Base-by-base conservation (phyloP, 129 eudicot genomes). In the Silybum marianum region DNA sequence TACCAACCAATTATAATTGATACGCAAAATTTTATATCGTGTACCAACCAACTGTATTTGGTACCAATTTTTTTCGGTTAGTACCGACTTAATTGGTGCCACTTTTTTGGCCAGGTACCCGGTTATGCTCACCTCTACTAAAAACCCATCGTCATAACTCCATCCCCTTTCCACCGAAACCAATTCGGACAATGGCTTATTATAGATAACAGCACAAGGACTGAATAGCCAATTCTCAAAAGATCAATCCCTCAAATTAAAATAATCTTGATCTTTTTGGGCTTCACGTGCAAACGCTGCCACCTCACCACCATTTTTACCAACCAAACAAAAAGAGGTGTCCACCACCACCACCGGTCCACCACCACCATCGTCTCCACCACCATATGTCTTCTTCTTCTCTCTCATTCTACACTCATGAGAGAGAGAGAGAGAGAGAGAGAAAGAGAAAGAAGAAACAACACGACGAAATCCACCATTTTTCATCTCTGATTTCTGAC, bases 241-340 rank as follows among this genome's bases (percentile, higher is more conserved):
- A 72, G 60, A 72, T 4, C 58, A 72, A 72, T 30, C n/a, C 75
- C 58, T 19, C 6, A 38, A 72, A n/a, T n/a, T n/a, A n/a, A n/a
- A n/a, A 72, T 10, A 38, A 65, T 19, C 69, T 40, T 65, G 14
- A 65, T 65, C 36, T 32, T 63, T 79, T 38, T 71, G 84, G 60
- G 66, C 23, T 73, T 82, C 86, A 82, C 84, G 86, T 86, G 89
- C 83, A 67, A 78, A 46, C 65, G n/a, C 72, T 36, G 82, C 38
- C 79, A 83, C 60, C n/a, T 14, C 36, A 58, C 24, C 24, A 60
- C 38, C 26, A 34, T 46, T 38, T 38, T 26, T 62, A 28, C 54
- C 70, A 36, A 39, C 58, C 38, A 60, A 69, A 80, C 76, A 78
- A 48, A 63, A 40, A 44, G 42, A 80, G 22, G 28, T 62, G 51